A percentile compares a stretch with the other conserved stretches of the same genome.
Evolutionary conservation across 177 flowering plant genomes (phyloP).

Genomic region (Vitis hybrid): DNA sequence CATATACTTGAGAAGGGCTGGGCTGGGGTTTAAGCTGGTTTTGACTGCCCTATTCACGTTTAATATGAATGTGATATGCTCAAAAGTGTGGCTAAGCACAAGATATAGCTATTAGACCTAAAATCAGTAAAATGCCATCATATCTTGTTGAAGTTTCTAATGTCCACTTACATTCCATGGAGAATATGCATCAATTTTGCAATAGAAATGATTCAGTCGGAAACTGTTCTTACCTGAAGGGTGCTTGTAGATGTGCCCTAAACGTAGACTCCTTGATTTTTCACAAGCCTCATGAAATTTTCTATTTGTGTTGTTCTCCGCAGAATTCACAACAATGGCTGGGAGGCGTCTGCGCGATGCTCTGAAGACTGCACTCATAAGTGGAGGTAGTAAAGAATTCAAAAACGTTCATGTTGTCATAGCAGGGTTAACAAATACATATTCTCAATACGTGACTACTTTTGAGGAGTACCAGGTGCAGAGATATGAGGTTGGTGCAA

Average conservation of each 20-base stretch:
- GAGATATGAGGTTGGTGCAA: slow-evolving; percentile 87
- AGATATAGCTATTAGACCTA: too few species aligned
- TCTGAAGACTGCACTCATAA: slow-evolving; percentile 60
- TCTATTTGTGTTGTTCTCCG: background rate
- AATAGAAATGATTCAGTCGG: too few species aligned
- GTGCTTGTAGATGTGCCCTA: too few species aligned
- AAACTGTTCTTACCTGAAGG: too few species aligned
- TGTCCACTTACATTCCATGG: too few species aligned
- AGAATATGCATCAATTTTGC: too few species aligned
- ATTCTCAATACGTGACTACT: slow-evolving; percentile 94
- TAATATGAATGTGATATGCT: too few species aligned
- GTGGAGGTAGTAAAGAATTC: slow-evolving; percentile 41
- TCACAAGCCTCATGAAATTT: too few species aligned
- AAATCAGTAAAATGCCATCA: background rate
- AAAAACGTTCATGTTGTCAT: slow-evolving; percentile 74
- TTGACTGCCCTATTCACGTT: too few species aligned
- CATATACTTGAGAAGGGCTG: too few species aligned
- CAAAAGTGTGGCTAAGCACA: too few species aligned
- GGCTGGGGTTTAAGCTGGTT: background rate
- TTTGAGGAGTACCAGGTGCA: slow-evolving; percentile 91
- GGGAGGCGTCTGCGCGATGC: slow-evolving; percentile 98
- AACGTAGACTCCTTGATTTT: too few species aligned
- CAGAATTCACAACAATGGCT: slow-evolving; percentile 99
- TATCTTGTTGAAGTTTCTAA: background rate
- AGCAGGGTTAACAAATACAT: slow-evolving; percentile 89